A percentile compares a stretch with the other conserved stretches of the same genome.
Conservation (phyloP, 2,329 filamentous ascomycete genomes). For the Claviceps cyperi region DNA sequence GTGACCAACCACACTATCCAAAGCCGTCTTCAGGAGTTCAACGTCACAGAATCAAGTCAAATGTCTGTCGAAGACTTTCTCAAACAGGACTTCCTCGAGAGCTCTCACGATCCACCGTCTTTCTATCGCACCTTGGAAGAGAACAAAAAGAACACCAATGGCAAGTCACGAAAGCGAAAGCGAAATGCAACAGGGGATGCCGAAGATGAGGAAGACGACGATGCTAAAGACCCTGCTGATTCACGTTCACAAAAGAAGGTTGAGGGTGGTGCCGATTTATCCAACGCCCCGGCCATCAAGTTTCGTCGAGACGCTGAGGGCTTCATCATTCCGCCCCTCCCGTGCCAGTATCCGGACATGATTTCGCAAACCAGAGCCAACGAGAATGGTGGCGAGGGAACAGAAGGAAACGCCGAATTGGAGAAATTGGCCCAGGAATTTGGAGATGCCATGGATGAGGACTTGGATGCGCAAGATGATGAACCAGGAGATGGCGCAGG, state of each 20-base stretch:
- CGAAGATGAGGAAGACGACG: constrained; percentile 8
- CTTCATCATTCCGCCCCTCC: constrained; percentile 46
- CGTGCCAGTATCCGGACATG: constrained; percentile 24
- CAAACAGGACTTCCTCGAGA: constrained; percentile 55
- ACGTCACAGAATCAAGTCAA: constrained; percentile 66
- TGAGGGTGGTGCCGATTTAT: constrained; percentile 21
- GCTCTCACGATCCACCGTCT: constrained; percentile 67
- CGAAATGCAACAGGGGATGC: constrained; percentile 14
- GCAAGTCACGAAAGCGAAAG: constrained; percentile 34
- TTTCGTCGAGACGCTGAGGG: constrained; percentile 49
- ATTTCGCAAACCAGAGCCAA: constrained; percentile 8
- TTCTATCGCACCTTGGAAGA: constrained; percentile 55
- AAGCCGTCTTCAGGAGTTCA: constrained; percentile 84
- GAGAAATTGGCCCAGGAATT: constrained; percentile 30
- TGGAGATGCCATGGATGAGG: constrained; percentile 25
- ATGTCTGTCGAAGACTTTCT: constrained; percentile 82
- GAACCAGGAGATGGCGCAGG: neutral
- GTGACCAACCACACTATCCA: constrained; percentile 89
- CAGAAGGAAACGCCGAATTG: constrained; percentile 19
- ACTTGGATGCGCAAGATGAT: constrained; percentile 10
- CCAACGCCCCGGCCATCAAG: constrained; percentile 19
- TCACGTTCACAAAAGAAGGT: constrained; percentile 7
- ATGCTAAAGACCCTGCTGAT: neutral
- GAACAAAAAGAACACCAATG: constrained; percentile 38
- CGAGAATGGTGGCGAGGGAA: constrained; percentile 8